Percentiles rank a stretch among this genome's conserved stretches.
Evolutionary conservation across 106 monocot genomes (phyloP).

Genomic region (Triglochin maritima): DNA sequence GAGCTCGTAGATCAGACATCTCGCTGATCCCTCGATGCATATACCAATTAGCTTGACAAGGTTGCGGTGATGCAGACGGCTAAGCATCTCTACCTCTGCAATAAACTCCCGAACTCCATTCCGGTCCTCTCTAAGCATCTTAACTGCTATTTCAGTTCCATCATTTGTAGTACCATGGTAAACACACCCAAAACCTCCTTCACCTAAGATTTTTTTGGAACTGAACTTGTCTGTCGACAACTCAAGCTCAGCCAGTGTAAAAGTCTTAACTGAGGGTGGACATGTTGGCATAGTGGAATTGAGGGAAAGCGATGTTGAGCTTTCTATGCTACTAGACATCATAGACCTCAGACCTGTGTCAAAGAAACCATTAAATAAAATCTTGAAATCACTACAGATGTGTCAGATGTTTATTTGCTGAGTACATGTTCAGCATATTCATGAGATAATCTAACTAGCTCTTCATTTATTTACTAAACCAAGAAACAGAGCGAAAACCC

Average conservation of each 20-base stretch:
- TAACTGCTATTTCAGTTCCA: conserved; percentile 48
- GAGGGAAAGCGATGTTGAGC: conserved; percentile 35
- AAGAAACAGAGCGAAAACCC: neutral
- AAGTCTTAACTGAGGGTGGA: conserved; percentile 43
- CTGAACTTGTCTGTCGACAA: conserved; percentile 47
- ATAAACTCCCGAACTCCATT: conserved; percentile 65
- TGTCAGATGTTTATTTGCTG: neutral
- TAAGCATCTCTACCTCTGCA: conserved; percentile 83
- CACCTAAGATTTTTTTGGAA: conserved; percentile 41
- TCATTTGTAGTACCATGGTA: conserved; percentile 47
- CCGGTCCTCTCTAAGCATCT: conserved; percentile 46
- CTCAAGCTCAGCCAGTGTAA: conserved; percentile 48
- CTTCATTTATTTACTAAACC: neutral
- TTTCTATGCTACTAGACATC: conserved; percentile 42
- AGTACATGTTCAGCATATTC: neutral
- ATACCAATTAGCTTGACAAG: conserved; percentile 96
- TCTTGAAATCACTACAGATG: neutral
- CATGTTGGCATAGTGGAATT: conserved; percentile 38
- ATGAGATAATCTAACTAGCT: neutral
- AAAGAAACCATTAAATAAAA: neutral
- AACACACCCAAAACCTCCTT: conserved; percentile 77
- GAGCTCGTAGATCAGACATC: conserved; percentile 68
- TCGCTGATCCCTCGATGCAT: conserved; percentile 59
- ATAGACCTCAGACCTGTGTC: conserved; percentile 33
- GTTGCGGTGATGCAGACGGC: conserved; percentile 91